Percentiles rank a stretch among this genome's conserved stretches.
These are phyloP conservation scores for Starmerella ratchasimensis DNA, from an alignment of 805 yeast genomes.

Conservation along the genomic window DNA sequence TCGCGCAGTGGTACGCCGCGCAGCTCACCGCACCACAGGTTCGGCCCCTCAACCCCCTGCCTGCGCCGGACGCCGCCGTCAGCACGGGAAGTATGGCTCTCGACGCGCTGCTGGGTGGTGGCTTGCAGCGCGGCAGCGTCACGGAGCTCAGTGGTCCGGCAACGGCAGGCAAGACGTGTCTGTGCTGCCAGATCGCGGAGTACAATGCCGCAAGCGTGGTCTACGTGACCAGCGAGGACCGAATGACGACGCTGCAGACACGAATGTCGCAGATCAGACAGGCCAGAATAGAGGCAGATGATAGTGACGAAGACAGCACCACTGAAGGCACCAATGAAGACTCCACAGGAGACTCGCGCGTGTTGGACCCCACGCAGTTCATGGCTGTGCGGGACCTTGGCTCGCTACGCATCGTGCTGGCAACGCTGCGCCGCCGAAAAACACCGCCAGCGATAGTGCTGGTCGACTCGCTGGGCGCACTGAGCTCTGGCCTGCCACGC, in stretches of 20 bases:
- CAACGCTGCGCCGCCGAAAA: neutral
- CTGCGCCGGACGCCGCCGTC: neutral
- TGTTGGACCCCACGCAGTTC: conserved; percentile 1
- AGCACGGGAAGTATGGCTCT: conserved; percentile 38
- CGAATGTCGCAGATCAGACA: conserved; percentile 2
- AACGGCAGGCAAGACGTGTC: conserved; percentile 76
- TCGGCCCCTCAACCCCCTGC: no score
- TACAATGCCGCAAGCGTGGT: neutral
- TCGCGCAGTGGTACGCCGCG: conserved; percentile 1
- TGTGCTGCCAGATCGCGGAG: conserved; percentile 38
- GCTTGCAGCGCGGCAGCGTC: conserved; percentile 39
- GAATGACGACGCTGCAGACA: neutral
- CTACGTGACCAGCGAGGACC: conserved; percentile 1
- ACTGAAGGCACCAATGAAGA: neutral
- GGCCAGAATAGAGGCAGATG: no score
- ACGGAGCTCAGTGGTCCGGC: conserved; percentile 77
- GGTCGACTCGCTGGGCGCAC: conserved; percentile 54
- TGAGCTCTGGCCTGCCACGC: conserved; percentile 25
- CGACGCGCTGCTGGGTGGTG: conserved; percentile 42
- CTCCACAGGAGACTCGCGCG: no score
- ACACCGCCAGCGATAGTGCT: conserved; percentile 33
- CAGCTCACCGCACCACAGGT: neutral
- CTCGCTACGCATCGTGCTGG: conserved; percentile 7
- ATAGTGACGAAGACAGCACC: no score
- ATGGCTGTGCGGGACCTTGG: neutral